These are phyloP conservation scores for Thamnidium elegans DNA, from an alignment of 192 early-diverging fungal species.

Conservation along the genomic window DNA sequence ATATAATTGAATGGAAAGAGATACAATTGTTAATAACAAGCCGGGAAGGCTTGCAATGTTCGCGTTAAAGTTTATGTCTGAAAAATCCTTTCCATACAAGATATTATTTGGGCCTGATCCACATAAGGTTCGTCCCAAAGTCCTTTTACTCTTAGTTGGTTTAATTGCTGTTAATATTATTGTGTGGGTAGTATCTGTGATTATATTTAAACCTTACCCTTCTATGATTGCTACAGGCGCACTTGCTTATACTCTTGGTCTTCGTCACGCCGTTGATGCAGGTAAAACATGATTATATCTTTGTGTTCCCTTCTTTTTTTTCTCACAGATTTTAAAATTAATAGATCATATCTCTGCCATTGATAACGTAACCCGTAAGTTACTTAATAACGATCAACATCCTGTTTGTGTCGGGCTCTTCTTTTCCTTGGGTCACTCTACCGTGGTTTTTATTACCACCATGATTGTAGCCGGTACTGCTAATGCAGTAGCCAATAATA, in stretches of 20 bases:
- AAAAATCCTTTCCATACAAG: conserved; percentile 26
- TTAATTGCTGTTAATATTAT: conserved; percentile 39
- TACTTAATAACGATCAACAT: conserved; percentile 41
- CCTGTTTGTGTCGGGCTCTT: conserved; percentile 64
- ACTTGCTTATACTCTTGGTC: conserved; percentile 49
- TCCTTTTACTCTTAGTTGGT: conserved; percentile 27
- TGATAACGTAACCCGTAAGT: conserved; percentile 68
- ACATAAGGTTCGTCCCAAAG: conserved; percentile 33
- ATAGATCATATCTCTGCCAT: conserved; percentile 71
- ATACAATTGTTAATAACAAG: too few relatives aligned
- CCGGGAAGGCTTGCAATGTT: background rate
- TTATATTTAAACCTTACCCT: conserved; percentile 38
- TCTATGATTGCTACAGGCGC: conserved; percentile 42
- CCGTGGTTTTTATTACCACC: conserved; percentile 56
- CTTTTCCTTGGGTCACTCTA: conserved; percentile 71
- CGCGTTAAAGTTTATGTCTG: conserved; percentile 16
- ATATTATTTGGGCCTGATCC: conserved; percentile 37
- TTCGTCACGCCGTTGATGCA: conserved; percentile 59
- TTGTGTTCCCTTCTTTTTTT: background rate
- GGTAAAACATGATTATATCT: conserved; percentile 18
- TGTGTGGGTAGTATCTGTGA: conserved; percentile 41
- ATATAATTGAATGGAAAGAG: too few relatives aligned
- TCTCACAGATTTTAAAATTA: background rate
- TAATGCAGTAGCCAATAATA: conserved; percentile 38
- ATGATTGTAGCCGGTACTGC: conserved; percentile 46